A percentile compares a stretch with the other conserved stretches of the same genome.
Evolutionary conservation across 83 land plant species (phyloP).

Genomic region (Picea abies): DNA sequence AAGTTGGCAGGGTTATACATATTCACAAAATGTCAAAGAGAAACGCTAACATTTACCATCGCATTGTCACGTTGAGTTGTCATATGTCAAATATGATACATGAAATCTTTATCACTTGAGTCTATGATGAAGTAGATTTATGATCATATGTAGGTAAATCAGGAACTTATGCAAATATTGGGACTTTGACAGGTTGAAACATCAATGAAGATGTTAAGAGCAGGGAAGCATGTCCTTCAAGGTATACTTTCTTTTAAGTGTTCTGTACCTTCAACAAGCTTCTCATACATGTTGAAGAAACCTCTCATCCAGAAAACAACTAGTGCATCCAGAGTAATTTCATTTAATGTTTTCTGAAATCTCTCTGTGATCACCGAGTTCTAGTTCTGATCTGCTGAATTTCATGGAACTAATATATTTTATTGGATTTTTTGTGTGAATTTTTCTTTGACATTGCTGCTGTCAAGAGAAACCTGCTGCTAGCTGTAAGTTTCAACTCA

Average conservation of each 20-base stretch:
- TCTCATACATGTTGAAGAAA: background rate
- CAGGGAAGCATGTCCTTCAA: slow-evolving; percentile 97
- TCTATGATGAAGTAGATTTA: background rate
- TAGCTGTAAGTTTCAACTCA: slow-evolving; percentile 58
- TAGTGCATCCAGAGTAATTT: background rate
- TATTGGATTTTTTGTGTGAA: slow-evolving; percentile 3
- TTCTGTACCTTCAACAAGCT: background rate
- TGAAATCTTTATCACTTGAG: background rate
- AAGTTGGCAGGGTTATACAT: background rate
- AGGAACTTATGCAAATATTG: background rate
- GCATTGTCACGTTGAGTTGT: background rate
- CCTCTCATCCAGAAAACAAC: background rate
- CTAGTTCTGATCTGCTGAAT: background rate
- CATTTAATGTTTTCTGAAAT: background rate
- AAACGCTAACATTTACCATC: background rate
- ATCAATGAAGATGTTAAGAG: slow-evolving; percentile 68
- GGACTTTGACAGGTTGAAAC: slow-evolving; percentile 63
- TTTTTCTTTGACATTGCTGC: slow-evolving; percentile 14
- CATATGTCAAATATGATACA: background rate
- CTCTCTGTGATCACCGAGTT: background rate
- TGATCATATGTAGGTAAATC: background rate
- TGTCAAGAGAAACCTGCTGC: slow-evolving; percentile 96
- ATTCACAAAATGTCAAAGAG: background rate
- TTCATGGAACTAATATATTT: background rate
- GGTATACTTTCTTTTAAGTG: slow-evolving; percentile 43